Conservation (phyloP, 306 rosid species). For the Notholithocarpus densiflorus region DNA sequence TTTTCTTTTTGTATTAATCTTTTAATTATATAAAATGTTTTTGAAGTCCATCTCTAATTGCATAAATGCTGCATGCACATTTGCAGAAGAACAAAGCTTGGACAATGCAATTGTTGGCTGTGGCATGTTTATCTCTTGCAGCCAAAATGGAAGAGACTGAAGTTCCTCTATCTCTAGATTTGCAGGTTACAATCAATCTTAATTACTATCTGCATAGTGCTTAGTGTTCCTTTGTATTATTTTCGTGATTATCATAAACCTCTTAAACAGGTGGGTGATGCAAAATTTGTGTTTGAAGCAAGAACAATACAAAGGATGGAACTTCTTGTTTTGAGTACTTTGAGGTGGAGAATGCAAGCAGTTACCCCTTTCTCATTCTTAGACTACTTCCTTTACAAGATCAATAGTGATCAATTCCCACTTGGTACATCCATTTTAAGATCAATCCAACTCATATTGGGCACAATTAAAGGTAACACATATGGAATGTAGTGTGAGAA, state of each 20-base stretch:
- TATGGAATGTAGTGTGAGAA: conserved; percentile 11
- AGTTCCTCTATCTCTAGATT: conserved; percentile 66
- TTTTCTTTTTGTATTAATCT: not conserved
- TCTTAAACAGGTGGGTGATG: conserved; percentile 60
- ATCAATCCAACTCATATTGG: conserved; percentile 59
- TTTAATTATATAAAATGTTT: not conserved
- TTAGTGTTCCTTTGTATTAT: not conserved
- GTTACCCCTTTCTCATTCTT: conserved; percentile 83
- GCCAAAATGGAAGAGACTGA: conserved; percentile 89
- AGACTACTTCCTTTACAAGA: conserved; percentile 68
- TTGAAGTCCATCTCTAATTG: conserved; percentile 8
- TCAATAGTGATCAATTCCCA: conserved; percentile 49
- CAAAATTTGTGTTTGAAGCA: conserved; percentile 80
- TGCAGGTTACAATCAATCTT: conserved; percentile 53
- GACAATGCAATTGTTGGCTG: conserved; percentile 92
- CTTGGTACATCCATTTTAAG: conserved; percentile 31
- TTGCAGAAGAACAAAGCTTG: conserved; percentile 72
- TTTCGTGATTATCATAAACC: conserved; percentile 21
- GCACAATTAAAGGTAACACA: conserved; percentile 49
- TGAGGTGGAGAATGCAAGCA: conserved; percentile 93
- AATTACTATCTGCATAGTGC: not conserved
- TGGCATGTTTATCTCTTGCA: conserved; percentile 84
- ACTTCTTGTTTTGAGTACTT: conserved; percentile 79
- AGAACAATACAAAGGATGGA: conserved; percentile 92
- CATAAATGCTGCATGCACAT: conserved; percentile 4